Conservation (phyloP, 225 moss, liverwort and hornwort species). For the Ulota crispa region DNA sequence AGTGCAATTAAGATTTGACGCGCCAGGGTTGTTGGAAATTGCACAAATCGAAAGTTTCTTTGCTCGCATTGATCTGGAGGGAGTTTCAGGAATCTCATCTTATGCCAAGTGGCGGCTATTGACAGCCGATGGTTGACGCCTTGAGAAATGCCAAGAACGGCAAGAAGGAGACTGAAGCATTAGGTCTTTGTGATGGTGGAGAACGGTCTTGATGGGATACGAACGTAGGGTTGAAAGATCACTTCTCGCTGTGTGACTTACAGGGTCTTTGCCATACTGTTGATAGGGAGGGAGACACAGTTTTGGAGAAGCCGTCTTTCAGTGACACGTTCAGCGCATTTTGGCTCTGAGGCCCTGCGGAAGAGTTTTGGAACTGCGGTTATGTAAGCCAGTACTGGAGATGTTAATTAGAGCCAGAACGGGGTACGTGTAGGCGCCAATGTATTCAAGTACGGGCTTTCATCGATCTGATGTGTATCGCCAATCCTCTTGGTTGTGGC, state of each 20-base stretch:
- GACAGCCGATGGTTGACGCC: conserved; percentile 7
- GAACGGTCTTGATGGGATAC: conserved; percentile 26
- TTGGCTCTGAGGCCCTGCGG: conserved; percentile 9
- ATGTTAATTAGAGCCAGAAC: background rate
- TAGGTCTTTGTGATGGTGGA: conserved; percentile 26
- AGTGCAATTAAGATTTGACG: conserved; percentile 12
- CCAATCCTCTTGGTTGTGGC: conserved; percentile 18
- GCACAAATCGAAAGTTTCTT: background rate
- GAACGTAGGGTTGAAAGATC: conserved; percentile 30
- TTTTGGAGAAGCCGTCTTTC: conserved; percentile 1
- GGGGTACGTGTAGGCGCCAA: background rate
- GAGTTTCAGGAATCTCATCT: background rate
- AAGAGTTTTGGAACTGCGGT: background rate
- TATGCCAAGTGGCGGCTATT: background rate
- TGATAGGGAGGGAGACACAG: background rate
- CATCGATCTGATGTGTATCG: conserved; percentile 19
- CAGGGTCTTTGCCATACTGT: background rate
- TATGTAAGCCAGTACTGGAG: background rate
- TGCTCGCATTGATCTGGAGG: background rate
- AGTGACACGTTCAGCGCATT: background rate
- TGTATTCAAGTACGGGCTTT: conserved; percentile 19
- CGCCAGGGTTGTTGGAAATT: background rate
- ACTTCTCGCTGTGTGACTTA: conserved; percentile 20
- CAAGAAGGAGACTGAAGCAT: conserved; percentile 31
- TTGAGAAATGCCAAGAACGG: conserved; percentile 41